Evolutionary conservation across 192 early-diverging fungal species (phyloP).

Genomic region (Umbelopsis isabellina): DNA sequence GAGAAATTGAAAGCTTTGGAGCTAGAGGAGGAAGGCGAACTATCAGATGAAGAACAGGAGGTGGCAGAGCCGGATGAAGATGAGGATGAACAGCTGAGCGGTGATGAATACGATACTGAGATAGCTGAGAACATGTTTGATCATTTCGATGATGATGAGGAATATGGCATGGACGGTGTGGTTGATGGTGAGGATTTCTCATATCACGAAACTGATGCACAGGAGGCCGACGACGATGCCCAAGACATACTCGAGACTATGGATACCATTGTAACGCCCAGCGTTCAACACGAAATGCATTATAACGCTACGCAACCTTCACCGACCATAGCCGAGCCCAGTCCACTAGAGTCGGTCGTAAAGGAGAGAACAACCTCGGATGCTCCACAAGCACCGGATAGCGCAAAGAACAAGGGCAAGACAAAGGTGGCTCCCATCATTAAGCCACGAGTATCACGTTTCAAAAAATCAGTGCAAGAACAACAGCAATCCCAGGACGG

Average conservation of each 20-base stretch:
- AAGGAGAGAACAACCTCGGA: background rate
- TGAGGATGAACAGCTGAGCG: slow-evolving; percentile 45
- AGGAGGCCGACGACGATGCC: slow-evolving; percentile 1
- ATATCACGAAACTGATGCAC: slow-evolving; percentile 24
- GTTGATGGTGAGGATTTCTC: slow-evolving; percentile 37
- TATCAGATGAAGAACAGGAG: slow-evolving; percentile 45
- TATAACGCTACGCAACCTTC: background rate
- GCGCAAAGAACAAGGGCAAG: background rate
- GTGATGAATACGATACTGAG: slow-evolving; percentile 48
- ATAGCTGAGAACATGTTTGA: slow-evolving; percentile 40
- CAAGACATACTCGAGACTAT: background rate
- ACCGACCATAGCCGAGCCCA: slow-evolving; percentile 29
- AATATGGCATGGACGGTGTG: slow-evolving; percentile 40
- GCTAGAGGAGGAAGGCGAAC: slow-evolving; percentile 66
- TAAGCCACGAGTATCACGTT: slow-evolving; percentile 41
- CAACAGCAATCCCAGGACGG: slow-evolving; percentile 27
- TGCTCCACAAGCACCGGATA: background rate
- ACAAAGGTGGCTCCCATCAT: background rate
- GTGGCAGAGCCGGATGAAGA: slow-evolving; percentile 47
- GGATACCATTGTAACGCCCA: background rate
- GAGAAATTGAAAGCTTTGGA: slow-evolving; percentile 66
- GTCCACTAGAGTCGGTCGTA: slow-evolving; percentile 18
- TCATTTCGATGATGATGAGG: slow-evolving; percentile 43
- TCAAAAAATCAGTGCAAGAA: slow-evolving; percentile 32
- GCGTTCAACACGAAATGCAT: background rate